Conservation (phyloP, 2,329 filamentous ascomycete genomes). For the Fusarium cicatricum region DNA sequence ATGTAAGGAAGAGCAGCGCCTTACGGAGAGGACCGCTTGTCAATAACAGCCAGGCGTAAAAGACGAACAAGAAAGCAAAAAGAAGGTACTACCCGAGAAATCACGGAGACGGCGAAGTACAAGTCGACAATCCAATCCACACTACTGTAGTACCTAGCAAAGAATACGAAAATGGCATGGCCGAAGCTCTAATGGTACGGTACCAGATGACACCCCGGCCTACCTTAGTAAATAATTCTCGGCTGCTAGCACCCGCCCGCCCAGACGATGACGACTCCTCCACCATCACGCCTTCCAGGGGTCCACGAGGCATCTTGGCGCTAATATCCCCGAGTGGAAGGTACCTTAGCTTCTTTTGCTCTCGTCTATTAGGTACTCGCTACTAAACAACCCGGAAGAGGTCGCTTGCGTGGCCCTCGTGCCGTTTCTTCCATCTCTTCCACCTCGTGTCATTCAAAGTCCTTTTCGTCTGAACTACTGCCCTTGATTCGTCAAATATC, state of each 20-base stretch:
- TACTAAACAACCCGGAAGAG: conserved; percentile 9
- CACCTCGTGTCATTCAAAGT: conserved; percentile 31
- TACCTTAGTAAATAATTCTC: no score
- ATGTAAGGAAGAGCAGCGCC: no score
- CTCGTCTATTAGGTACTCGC: not conserved
- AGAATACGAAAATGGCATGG: no score
- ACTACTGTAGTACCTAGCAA: no score
- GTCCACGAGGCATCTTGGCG: conserved; percentile 33
- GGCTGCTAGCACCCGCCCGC: not conserved
- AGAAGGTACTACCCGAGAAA: no score
- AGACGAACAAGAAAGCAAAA: no score
- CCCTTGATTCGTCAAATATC: conserved; percentile 27
- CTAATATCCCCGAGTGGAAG: conserved; percentile 28
- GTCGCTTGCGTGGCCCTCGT: conserved; percentile 35
- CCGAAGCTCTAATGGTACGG: no score
- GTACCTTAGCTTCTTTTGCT: not conserved
- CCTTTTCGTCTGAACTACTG: conserved; percentile 11
- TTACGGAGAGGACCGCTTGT: no score
- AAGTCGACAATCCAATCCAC: no score
- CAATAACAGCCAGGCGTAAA: no score
- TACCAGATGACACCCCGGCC: not conserved
- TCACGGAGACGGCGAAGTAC: no score
- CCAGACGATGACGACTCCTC: conserved; percentile 23
- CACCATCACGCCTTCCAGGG: conserved; percentile 20
- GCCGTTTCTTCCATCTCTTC: conserved; percentile 35